These are phyloP conservation scores for Diaporthe batatas DNA, from an alignment of 2,329 filamentous ascomycete genomes.

Conservation along the genomic window DNA sequence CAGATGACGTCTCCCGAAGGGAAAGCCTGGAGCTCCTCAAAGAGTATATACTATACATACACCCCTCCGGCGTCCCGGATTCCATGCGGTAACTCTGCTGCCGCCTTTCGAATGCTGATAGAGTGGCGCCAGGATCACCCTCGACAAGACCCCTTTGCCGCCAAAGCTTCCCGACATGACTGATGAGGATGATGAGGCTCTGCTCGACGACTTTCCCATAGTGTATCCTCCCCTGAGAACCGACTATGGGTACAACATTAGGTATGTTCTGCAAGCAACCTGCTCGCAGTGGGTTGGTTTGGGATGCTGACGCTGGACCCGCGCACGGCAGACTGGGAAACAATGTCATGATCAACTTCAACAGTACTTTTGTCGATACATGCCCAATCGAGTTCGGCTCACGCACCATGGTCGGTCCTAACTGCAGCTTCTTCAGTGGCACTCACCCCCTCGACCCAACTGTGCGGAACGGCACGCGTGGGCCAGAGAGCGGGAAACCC, in stretches of 20 bases:
- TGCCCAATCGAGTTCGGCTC: slow-evolving; percentile 80
- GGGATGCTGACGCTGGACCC: neutral
- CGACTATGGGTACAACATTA: slow-evolving; percentile 84
- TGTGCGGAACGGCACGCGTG: slow-evolving; percentile 78
- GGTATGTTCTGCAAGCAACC: slow-evolving; percentile 50
- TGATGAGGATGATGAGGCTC: slow-evolving; percentile 71
- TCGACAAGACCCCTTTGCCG: slow-evolving; percentile 74
- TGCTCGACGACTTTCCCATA: slow-evolving; percentile 76
- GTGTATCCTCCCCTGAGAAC: slow-evolving; percentile 77
- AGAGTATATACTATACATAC: slow-evolving; percentile 70
- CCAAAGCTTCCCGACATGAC: slow-evolving; percentile 63
- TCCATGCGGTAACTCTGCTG: slow-evolving; percentile 10
- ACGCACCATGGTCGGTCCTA: slow-evolving; percentile 83
- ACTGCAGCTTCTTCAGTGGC: slow-evolving; percentile 80
- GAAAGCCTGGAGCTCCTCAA: slow-evolving; percentile 76
- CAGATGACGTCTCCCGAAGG: slow-evolving; percentile 71
- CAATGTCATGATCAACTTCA: slow-evolving; percentile 81
- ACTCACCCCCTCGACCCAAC: slow-evolving; percentile 83
- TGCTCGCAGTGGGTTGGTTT: neutral
- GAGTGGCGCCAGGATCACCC: slow-evolving; percentile 65
- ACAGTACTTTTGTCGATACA: slow-evolving; percentile 83
- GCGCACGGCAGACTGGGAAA: slow-evolving; percentile 66
- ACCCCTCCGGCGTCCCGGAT: neutral
- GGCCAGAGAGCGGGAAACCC: slow-evolving; percentile 80
- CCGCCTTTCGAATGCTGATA: slow-evolving; percentile 28